Percentiles rank a stretch among this genome's conserved stretches.
phyloP scores from a whole-genome alignment of 1,284 basidiomycete genomes.

The Rhodotorula mucilaginosa region DNA sequence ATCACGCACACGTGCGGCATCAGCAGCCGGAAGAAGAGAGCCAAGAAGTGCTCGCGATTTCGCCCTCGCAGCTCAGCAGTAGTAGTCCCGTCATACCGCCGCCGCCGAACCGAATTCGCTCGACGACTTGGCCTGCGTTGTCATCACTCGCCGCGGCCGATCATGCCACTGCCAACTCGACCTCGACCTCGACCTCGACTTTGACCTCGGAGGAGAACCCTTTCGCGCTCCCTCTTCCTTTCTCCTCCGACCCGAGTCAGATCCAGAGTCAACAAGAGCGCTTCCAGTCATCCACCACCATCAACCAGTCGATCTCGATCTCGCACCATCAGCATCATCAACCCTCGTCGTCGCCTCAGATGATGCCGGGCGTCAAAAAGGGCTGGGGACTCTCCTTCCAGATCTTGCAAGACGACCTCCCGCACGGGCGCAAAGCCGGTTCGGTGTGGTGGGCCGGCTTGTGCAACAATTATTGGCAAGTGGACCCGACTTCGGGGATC shows the following conservation, averaged over 20 bases:
- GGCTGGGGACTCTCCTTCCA: not conserved
- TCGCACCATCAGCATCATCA: too few relatives aligned
- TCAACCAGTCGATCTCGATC: too few relatives aligned
- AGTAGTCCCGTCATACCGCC: not conserved
- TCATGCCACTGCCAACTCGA: too few relatives aligned
- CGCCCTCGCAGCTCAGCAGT: not conserved
- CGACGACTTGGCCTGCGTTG: not conserved
- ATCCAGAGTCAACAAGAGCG: too few relatives aligned
- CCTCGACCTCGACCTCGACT: too few relatives aligned
- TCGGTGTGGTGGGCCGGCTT: not conserved
- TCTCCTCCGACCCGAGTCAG: too few relatives aligned
- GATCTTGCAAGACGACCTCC: not conserved
- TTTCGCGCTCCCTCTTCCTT: too few relatives aligned
- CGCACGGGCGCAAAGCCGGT: not conserved
- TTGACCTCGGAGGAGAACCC: too few relatives aligned
- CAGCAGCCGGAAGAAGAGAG: not conserved
- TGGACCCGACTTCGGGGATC: not conserved
- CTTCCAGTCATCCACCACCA: too few relatives aligned
- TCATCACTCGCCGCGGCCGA: too few relatives aligned
- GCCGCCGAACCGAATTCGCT: not conserved
- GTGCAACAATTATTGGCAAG: constrained; percentile 1
- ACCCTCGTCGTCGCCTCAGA: not conserved
- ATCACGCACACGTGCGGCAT: too few relatives aligned
- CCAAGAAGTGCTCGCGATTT: not conserved
- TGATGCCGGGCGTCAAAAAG: not conserved